Evolutionary conservation across 768 basidiomycete species (phyloP), one percentile per base, ranked within the genome.

Genomic region (Boletus reticuloceps): DNA sequence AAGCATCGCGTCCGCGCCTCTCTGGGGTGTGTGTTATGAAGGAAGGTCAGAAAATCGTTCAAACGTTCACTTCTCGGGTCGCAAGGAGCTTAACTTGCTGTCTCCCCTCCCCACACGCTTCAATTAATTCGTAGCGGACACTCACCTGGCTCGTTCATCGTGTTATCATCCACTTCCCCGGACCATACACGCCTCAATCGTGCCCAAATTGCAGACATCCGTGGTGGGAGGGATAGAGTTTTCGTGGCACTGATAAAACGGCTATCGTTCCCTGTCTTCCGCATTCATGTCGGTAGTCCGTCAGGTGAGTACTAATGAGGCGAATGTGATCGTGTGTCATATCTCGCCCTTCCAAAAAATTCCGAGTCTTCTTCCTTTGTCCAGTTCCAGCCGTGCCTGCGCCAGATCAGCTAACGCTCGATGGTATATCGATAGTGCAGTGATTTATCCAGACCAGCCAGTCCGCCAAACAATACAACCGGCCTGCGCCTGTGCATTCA

Each of bases 1-100:
- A 78, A 17, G 71, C 69, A 0, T 84, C 84, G 41, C 85, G 79
- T 44, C 84, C 84, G 49, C 81, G 82, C 47, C 53, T 25, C 10
- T 77, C 76, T 8, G 51, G 53, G 25, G 58, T 46, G 51, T 68
- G 68, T 68, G 64, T 6, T 68, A 71, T 70, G 41, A 25, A 19
- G 32, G 32, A 13, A 34, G 4, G 60, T 62, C 39, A 64, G 63
- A 29, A 19, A 4, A 12, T 8, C 9, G 11, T 22, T 22, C 22
- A 22, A 22, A 22, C 4, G 22, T 22, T 22, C 22, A 22, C 22
- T 6, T 14, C 20, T 22, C 22, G 22, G 1, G 6, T 7, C 49
- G 40, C 37, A 31, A 50, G 51, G 54, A 54, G 51, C 54, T 64
- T 66, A 64, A 60, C 60, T 65, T 22, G 22, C 22, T 64, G 63